phyloP scores from a whole-genome alignment of 75 land plant genomes.

The Pinus tabuliformis region DNA sequence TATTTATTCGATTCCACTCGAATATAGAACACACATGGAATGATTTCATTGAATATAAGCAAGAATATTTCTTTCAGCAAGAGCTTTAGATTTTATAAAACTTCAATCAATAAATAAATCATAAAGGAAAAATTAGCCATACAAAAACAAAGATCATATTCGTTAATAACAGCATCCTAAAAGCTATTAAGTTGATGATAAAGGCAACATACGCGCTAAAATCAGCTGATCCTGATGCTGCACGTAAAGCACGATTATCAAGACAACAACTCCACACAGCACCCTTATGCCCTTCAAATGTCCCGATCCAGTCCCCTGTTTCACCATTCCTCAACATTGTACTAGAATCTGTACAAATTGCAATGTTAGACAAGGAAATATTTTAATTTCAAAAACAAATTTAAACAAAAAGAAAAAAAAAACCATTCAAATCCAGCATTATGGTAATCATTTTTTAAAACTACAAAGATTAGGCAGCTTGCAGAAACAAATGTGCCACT shows the following conservation, averaged over 20 bases:
- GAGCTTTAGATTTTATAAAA: no score
- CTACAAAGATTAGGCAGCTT: no score
- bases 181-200: neutral
- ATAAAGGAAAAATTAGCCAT: neutral
- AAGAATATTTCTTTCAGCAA: no score
- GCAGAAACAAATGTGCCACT: no score
- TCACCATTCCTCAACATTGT: conserved; percentile 95
- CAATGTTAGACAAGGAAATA: neutral
- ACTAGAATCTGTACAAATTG: conserved; percentile 37
- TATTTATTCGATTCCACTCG: no score
- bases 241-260: conserved; percentile 76
- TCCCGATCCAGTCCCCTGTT: conserved; percentile 97
- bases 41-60: no score
- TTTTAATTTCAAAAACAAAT: no score
- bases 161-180: neutral
- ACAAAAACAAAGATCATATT: neutral
- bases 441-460: no score
- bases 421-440: no score
- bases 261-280: conserved; percentile 95
- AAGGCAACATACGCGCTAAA: conserved; percentile 67
- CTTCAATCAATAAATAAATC: neutral
- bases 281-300: conserved; percentile 96
- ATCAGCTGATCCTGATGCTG: conserved; percentile 91
- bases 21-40: no score
- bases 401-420: no score